phyloP scores from a whole-genome alignment of 202 grass and related monocot genomes.

The Hordeum pubiflorum region DNA sequence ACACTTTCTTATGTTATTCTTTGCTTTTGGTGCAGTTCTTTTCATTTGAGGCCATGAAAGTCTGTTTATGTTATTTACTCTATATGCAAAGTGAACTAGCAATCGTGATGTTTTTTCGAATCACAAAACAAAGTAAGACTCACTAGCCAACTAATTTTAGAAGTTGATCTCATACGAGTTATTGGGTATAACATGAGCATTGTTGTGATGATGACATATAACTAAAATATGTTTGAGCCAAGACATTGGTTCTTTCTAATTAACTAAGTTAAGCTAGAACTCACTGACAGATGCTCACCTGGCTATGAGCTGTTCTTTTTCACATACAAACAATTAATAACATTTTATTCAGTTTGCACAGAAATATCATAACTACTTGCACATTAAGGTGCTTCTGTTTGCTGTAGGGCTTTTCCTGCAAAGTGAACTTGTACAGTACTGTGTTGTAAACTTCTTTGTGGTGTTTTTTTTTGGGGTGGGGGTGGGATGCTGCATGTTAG shows the following conservation, averaged over 20 bases:
- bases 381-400: slow-evolving; percentile 1
- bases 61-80: slow-evolving; percentile 5
- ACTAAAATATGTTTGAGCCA: background rate
- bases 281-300: background rate
- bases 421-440: background rate
- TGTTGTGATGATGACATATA: background rate
- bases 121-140: background rate
- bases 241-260: background rate
- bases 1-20: background rate
- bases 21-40: background rate
- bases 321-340: background rate
- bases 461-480: too few species aligned
- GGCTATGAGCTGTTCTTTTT: background rate
- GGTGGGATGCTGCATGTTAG: background rate
- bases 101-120: background rate
- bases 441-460: background rate
- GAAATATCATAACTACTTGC: background rate
- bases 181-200: background rate
- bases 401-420: background rate
- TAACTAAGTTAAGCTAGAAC: background rate
- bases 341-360: background rate
- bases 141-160: background rate
- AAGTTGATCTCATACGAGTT: background rate
- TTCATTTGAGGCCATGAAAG: background rate
- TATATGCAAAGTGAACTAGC: background rate